Percentiles rank a stretch among this genome's conserved stretches.
Conservation (phyloP, 495 filamentous ascomycete species). For the Lasiosphaeria hispida region DNA sequence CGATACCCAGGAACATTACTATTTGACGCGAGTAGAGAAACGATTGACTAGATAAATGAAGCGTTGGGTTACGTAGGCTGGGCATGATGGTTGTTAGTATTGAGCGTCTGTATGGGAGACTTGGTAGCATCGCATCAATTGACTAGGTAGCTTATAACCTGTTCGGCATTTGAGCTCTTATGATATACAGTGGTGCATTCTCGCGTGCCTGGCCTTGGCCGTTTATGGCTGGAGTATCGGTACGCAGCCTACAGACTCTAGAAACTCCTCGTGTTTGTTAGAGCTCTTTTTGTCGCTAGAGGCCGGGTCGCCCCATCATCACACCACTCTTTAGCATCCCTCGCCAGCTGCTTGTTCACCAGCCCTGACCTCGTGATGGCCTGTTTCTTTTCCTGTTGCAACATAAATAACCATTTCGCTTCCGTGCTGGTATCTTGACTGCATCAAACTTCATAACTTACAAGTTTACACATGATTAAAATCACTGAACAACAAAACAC, state of each 20-base stretch:
- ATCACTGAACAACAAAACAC: neutral
- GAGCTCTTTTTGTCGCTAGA: neutral
- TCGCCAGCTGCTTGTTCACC: neutral
- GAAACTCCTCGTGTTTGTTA: too few species aligned
- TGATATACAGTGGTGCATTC: too few species aligned
- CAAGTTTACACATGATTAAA: neutral
- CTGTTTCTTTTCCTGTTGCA: neutral
- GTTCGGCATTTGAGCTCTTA: too few species aligned
- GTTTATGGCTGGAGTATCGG: too few species aligned
- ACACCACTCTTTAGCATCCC: neutral
- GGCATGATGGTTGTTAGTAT: too few species aligned
- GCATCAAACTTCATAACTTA: too few species aligned
- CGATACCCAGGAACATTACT: constrained; percentile 29
- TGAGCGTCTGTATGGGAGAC: too few species aligned
- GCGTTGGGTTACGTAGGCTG: neutral
- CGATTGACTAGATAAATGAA: neutral
- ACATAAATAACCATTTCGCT: neutral
- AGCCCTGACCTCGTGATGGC: neutral
- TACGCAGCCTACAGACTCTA: too few species aligned
- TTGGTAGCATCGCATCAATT: too few species aligned
- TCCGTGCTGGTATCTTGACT: too few species aligned
- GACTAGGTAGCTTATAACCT: too few species aligned
- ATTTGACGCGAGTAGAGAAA: constrained; percentile 19
- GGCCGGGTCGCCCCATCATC: neutral
- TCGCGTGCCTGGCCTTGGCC: too few species aligned